Conservation (phyloP, 2,329 filamentous ascomycete species). For the Didymella arachidicola region DNA sequence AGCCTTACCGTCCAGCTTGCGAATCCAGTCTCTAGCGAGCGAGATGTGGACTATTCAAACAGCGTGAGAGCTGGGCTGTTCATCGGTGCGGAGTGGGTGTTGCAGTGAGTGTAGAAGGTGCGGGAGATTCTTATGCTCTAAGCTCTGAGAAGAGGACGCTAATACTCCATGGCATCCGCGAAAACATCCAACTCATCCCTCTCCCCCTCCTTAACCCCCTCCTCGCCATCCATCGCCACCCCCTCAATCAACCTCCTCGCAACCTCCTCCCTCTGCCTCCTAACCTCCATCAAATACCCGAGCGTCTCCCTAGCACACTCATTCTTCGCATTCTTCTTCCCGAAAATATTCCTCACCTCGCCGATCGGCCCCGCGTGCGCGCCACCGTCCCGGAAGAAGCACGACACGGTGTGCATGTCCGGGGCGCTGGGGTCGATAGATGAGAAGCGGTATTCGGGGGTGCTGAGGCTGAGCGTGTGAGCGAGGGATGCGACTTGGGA, state of each 20-base stretch:
- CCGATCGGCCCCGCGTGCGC: constrained; percentile 48
- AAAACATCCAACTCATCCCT: constrained; percentile 8
- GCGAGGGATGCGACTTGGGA: constrained; percentile 33
- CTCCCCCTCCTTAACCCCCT: background rate
- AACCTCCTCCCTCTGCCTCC: constrained; percentile 13
- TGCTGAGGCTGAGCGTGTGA: constrained; percentile 28
- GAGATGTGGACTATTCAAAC: too few species aligned
- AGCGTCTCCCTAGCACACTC: constrained; percentile 56
- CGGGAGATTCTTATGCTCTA: too few species aligned
- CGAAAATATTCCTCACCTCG: constrained; percentile 53
- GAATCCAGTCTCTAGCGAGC: too few species aligned
- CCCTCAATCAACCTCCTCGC: constrained; percentile 24
- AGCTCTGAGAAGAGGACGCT: too few species aligned
- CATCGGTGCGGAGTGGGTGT: too few species aligned
- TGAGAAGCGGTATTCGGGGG: constrained; percentile 32
- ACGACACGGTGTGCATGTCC: constrained; percentile 48
- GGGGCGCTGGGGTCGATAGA: constrained; percentile 17
- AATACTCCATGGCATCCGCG: constrained; percentile 12
- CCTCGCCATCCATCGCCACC: background rate
- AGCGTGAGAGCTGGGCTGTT: too few species aligned
- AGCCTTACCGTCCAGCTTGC: too few species aligned
- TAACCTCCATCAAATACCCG: constrained; percentile 49
- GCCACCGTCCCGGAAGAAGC: constrained; percentile 42
- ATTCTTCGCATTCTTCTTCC: constrained; percentile 60
- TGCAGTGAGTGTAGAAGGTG: too few species aligned